Percentiles rank a stretch among this genome's conserved stretches.
phyloP scores from a whole-genome alignment of 257 asterid genomes.

The Coffea canephora region DNA sequence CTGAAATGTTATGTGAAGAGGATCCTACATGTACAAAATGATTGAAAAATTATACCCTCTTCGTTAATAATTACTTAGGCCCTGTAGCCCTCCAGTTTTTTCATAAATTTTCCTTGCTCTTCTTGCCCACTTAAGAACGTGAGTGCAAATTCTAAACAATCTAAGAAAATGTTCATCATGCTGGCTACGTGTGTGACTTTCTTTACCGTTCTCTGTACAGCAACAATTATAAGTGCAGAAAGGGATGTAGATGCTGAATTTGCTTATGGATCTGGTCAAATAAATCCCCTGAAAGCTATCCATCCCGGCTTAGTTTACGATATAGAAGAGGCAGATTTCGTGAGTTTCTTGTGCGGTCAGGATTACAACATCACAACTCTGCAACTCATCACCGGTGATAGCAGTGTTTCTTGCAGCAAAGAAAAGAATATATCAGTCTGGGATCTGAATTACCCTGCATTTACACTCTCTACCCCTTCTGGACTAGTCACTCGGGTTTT shows the following conservation, averaged over 20 bases:
- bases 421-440: slow-evolving; percentile 42
- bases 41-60: no score
- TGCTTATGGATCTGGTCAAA: slow-evolving; percentile 75
- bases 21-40: no score
- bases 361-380: slow-evolving; percentile 50
- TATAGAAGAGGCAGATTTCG: slow-evolving; percentile 44
- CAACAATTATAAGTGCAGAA: slow-evolving; percentile 35
- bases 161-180: no score
- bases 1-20: no score
- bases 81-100: no score
- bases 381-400: slow-evolving; percentile 49
- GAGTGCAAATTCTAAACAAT: no score
- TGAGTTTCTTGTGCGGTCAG: slow-evolving; percentile 68
- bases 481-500: slow-evolving; percentile 26
- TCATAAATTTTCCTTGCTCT: no score
- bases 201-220: slow-evolving; percentile 14
- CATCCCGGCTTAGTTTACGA: slow-evolving; percentile 65
- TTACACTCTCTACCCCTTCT: slow-evolving; percentile 33
- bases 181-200: no score
- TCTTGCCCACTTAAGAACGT: no score
- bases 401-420: slow-evolving; percentile 39
- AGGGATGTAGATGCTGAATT: slow-evolving; percentile 51
- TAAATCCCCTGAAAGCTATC: slow-evolving; percentile 56
- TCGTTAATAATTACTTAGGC: no score
- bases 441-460: slow-evolving; percentile 66